Percentiles rank a stretch among this genome's conserved stretches.
phyloP scores from a whole-genome alignment of 2,329 filamentous ascomycete genomes.

The Colletotrichum agaves region DNA sequence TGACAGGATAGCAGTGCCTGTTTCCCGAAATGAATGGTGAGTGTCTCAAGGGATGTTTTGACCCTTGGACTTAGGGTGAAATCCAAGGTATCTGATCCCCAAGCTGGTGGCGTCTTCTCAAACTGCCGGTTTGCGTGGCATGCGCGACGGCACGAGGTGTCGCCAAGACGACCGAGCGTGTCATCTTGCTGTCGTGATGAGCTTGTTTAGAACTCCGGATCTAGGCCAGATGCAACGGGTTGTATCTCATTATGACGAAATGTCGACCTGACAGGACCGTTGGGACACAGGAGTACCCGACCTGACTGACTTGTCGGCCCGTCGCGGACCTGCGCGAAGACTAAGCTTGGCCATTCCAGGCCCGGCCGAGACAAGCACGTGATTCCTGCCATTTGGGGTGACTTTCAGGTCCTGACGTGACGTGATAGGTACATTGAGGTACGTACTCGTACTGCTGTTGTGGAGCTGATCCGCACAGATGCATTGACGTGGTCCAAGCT shows the following conservation, averaged over 20 bases:
- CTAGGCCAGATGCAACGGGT: neutral
- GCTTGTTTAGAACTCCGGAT: neutral
- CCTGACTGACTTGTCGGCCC: no score
- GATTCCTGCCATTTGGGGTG: neutral
- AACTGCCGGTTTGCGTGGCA: conserved; percentile 13
- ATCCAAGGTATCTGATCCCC: conserved; percentile 27
- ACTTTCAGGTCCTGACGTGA: neutral
- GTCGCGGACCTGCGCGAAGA: neutral
- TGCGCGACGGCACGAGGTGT: conserved; percentile 7
- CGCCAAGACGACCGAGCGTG: no score
- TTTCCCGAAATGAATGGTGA: neutral
- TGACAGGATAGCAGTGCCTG: neutral
- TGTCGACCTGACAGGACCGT: neutral
- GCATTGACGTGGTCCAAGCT: neutral
- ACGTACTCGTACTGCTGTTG: no score
- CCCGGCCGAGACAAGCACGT: neutral
- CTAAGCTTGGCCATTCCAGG: neutral
- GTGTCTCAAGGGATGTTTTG: conserved; percentile 24
- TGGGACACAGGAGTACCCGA: neutral
- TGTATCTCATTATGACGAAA: neutral
- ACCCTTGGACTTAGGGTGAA: conserved; percentile 20
- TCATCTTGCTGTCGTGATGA: neutral
- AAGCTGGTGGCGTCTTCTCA: conserved; percentile 19
- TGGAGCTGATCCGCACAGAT: neutral
- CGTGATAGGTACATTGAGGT: no score